Percentiles rank a stretch among this genome's conserved stretches.
Evolutionary conservation across 768 basidiomycete species (phyloP).

Genomic region (Kwoniella bestiolae): DNA sequence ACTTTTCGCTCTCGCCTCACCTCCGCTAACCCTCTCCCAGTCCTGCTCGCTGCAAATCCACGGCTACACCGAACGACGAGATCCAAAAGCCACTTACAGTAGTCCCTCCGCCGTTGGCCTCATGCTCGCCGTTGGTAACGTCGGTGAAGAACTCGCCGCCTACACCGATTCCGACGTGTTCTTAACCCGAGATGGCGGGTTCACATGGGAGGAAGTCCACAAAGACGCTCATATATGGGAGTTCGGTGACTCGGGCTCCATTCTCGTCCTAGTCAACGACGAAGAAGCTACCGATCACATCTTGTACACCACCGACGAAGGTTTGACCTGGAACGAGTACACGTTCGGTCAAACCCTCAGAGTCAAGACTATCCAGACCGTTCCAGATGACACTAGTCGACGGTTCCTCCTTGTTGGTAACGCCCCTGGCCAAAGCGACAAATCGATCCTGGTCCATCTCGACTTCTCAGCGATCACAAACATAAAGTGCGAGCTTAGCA

Average conservation of each 20-base stretch:
- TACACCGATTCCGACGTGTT: slow-evolving; percentile 93
- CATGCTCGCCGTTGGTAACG: slow-evolving; percentile 94
- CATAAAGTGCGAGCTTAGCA: slow-evolving; percentile 70
- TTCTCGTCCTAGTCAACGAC: slow-evolving; percentile 92
- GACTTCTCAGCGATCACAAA: slow-evolving; percentile 82
- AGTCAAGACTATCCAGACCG: slow-evolving; percentile 78
- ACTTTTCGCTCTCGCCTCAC: background rate
- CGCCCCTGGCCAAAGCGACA: slow-evolving; percentile 60
- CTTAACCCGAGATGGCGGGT: slow-evolving; percentile 93
- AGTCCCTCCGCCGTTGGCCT: slow-evolving; percentile 84
- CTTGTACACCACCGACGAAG: slow-evolving; percentile 87
- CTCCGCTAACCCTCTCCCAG: slow-evolving; percentile 59
- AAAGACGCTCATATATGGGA: slow-evolving; percentile 98
- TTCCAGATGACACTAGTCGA: slow-evolving; percentile 86
- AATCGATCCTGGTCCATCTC: slow-evolving; percentile 75
- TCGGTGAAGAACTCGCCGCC: slow-evolving; percentile 76
- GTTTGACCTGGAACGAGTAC: slow-evolving; percentile 84
- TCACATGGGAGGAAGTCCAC: slow-evolving; percentile 98
- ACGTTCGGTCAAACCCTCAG: slow-evolving; percentile 77
- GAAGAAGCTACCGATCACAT: slow-evolving; percentile 89
- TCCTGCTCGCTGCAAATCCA: slow-evolving; percentile 87
- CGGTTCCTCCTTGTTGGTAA: slow-evolving; percentile 84
- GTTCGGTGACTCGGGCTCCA: slow-evolving; percentile 94
- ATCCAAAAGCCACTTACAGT: slow-evolving; percentile 89
- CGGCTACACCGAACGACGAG: slow-evolving; percentile 90